A percentile compares a stretch with the other conserved stretches of the same genome.
Evolutionary conservation across 176 grass and related monocot species (phyloP).

Genomic region (maize (Zea mays)): DNA sequence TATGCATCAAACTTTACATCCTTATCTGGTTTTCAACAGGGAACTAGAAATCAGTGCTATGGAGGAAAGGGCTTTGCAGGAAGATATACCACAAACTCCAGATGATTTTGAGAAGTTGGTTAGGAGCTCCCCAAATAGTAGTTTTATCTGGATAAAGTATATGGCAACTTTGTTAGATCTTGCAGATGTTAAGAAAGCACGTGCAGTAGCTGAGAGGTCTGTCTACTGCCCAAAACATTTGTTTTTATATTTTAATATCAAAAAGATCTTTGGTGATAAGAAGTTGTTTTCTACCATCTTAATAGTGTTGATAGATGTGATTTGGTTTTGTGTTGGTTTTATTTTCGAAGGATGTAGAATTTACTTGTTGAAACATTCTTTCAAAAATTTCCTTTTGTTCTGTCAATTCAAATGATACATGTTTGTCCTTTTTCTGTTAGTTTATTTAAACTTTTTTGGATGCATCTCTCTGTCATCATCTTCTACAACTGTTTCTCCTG

Average conservation of each 20-base stretch:
- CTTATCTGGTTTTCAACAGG: constrained; percentile 39
- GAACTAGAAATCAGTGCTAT: constrained; percentile 86
- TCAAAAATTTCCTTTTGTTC: background rate
- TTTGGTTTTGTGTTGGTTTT: background rate
- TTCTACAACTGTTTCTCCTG: constrained; percentile 19
- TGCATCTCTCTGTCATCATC: constrained; percentile 9
- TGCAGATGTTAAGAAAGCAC: constrained; percentile 81
- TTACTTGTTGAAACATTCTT: background rate
- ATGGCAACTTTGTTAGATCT: constrained; percentile 82
- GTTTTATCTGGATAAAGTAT: constrained; percentile 95
- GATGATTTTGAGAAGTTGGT: constrained; percentile 97
- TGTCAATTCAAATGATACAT: background rate
- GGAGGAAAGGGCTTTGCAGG: constrained; percentile 79
- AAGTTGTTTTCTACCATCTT: background rate
- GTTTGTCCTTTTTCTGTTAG: background rate
- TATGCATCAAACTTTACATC: constrained; percentile 19
- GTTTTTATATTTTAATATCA: background rate
- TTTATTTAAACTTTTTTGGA: background rate
- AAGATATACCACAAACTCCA: constrained; percentile 66
- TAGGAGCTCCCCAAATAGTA: constrained; percentile 89
- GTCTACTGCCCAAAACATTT: constrained; percentile 10
- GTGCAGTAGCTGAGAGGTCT: constrained; percentile 80
- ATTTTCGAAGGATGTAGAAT: background rate
- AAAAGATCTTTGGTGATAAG: background rate
- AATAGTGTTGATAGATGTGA: background rate